Conservation (phyloP, 441 rosid genomes). For the Adansonia gregorii region DNA sequence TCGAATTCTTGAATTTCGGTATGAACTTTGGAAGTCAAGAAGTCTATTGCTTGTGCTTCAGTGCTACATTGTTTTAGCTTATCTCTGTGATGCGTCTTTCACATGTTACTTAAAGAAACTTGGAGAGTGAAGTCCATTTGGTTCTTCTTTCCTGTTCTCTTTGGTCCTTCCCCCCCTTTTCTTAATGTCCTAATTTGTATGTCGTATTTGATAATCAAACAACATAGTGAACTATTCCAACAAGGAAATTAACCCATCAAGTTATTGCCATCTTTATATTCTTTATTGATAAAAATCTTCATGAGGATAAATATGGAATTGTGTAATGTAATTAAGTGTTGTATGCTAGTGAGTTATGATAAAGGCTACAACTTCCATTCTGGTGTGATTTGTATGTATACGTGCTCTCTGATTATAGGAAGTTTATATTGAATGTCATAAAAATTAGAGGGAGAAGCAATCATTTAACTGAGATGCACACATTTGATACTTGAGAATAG, state of each 20-base stretch:
- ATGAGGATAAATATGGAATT: background rate
- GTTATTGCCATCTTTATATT: background rate
- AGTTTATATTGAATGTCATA: background rate
- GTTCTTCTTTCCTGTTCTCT: background rate
- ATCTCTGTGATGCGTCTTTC: conserved; percentile 10
- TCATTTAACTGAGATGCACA: conserved; percentile 5
- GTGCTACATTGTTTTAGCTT: background rate
- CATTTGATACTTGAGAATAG: background rate
- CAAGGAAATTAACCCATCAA: background rate
- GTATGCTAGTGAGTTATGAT: background rate
- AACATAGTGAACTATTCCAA: background rate
- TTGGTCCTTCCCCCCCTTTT: background rate
- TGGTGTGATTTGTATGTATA: conserved; percentile 5
- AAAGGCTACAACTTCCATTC: background rate
- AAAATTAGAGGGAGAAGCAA: conserved; percentile 1
- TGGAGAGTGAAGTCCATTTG: conserved; percentile 9
- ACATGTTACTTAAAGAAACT: background rate
- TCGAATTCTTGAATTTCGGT: conserved; percentile 69
- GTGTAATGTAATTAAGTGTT: background rate
- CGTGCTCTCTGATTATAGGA: background rate
- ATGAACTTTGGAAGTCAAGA: conserved; percentile 28
- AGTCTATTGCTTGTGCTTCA: conserved; percentile 14
- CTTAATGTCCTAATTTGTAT: background rate
- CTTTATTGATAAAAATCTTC: conserved; percentile 3
- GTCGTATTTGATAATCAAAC: background rate